phyloP scores from a whole-genome alignment of 768 basidiomycete species.

The Lyophyllum decastes region DNA sequence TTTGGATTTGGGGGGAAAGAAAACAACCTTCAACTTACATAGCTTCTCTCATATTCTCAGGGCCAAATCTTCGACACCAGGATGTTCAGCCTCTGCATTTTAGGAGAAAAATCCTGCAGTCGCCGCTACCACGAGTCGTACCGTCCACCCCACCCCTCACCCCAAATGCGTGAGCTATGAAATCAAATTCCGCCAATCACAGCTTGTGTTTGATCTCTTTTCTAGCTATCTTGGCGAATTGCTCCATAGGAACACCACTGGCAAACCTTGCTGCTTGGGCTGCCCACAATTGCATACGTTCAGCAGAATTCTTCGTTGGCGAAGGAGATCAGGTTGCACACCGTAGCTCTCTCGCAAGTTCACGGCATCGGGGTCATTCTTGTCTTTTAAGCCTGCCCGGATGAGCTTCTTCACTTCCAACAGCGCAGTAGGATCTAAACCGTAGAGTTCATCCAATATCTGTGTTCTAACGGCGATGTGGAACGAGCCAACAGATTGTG shows the following conservation, averaged over 20 bases:
- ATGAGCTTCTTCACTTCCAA: slow-evolving; percentile 56
- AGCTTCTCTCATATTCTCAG: no score
- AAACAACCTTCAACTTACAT: no score
- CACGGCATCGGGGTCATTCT: slow-evolving; percentile 62
- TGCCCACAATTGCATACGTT: slow-evolving; percentile 14
- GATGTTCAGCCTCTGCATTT: no score
- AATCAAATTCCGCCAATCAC: no score
- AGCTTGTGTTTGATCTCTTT: slow-evolving; percentile 72
- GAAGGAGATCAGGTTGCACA: slow-evolving; percentile 18
- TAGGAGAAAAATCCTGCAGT: no score
- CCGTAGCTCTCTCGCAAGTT: slow-evolving; percentile 71
- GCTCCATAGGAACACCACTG: slow-evolving; percentile 54
- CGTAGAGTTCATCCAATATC: slow-evolving; percentile 54
- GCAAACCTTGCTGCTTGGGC: slow-evolving; percentile 68
- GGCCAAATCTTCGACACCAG: no score
- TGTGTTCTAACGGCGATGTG: slow-evolving; percentile 51
- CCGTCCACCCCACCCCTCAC: no score
- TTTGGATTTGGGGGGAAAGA: no score
- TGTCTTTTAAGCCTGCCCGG: slow-evolving; percentile 56
- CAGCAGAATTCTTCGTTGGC: not conserved
- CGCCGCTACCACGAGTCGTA: no score
- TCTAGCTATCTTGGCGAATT: slow-evolving; percentile 57
- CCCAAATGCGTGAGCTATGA: no score
- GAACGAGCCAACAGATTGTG: slow-evolving; percentile 51
- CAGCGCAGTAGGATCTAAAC: slow-evolving; percentile 58